Conservation (phyloP, 1,284 basidiomycete species). For the Cryptococcus neoformans region DNA sequence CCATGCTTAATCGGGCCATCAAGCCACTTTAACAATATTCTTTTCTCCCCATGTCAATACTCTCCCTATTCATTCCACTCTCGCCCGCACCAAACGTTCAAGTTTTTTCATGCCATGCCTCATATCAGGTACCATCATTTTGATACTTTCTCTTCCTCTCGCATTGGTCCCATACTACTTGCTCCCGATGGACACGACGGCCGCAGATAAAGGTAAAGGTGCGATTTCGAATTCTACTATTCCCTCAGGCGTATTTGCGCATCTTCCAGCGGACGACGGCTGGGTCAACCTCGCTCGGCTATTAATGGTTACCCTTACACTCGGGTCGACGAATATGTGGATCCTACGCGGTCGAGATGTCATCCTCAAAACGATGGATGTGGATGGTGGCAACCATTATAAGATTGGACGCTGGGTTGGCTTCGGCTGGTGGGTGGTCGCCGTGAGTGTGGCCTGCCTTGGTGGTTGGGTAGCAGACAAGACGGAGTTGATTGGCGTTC, state of each 20-base stretch:
- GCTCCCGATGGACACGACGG: slow-evolving; percentile 20
- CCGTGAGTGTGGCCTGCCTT: slow-evolving; percentile 34
- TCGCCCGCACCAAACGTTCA: slow-evolving; percentile 37
- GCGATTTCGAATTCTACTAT: slow-evolving; percentile 9
- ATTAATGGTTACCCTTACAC: slow-evolving; percentile 33
- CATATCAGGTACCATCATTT: slow-evolving; percentile 29
- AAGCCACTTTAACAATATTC: slow-evolving; percentile 46
- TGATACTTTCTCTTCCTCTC: slow-evolving; percentile 44
- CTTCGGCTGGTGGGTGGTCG: slow-evolving; percentile 37
- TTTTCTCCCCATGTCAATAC: slow-evolving; percentile 47
- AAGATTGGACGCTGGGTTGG: slow-evolving; percentile 44
- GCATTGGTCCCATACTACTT: slow-evolving; percentile 51
- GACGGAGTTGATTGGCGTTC: slow-evolving; percentile 43
- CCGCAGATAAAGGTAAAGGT: not conserved
- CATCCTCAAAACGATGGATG: slow-evolving; percentile 35
- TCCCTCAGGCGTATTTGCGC: slow-evolving; percentile 34
- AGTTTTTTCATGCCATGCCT: slow-evolving; percentile 44
- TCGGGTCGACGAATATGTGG: slow-evolving; percentile 41
- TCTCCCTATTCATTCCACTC: slow-evolving; percentile 41
- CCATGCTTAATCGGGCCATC: no score
- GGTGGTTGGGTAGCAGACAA: slow-evolving; percentile 43
- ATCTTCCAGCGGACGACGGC: slow-evolving; percentile 37
- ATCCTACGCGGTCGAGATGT: slow-evolving; percentile 45
- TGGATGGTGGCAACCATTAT: slow-evolving; percentile 36
- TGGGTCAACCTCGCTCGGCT: slow-evolving; percentile 48